A percentile compares a stretch with the other conserved stretches of the same genome.
phyloP scores from a whole-genome alignment of 805 yeast genomes.

The Pichia nakasei region DNA sequence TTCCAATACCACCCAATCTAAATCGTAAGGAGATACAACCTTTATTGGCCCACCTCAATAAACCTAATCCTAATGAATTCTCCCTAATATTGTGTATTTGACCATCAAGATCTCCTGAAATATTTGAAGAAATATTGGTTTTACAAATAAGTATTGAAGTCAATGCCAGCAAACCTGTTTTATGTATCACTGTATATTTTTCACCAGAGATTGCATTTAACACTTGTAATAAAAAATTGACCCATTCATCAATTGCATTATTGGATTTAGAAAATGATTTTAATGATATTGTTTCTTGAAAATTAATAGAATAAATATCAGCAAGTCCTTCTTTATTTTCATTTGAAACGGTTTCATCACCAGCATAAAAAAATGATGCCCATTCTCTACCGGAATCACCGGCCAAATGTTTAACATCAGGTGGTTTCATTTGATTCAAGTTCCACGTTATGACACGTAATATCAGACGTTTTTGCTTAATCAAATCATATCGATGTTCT shows the following conservation, averaged over 20 bases:
- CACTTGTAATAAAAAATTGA: slow-evolving; percentile 15
- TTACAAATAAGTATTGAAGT: slow-evolving; percentile 37
- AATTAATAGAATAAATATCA: slow-evolving; percentile 34
- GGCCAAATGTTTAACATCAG: slow-evolving; percentile 3
- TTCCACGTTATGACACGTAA: slow-evolving; percentile 33
- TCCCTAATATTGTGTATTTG: slow-evolving; percentile 34
- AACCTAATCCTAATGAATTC: slow-evolving; percentile 47
- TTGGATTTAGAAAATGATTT: slow-evolving; percentile 33
- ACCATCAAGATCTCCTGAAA: slow-evolving; percentile 14
- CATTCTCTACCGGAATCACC: slow-evolving; percentile 8
- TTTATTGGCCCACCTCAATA: slow-evolving; percentile 54
- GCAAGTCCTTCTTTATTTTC: slow-evolving; percentile 7
- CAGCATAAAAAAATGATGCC: slow-evolving; percentile 9
- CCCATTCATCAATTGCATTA: slow-evolving; percentile 28
- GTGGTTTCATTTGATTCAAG: slow-evolving; percentile 21
- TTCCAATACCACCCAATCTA: slow-evolving; percentile 29
- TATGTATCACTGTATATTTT: slow-evolving; percentile 29
- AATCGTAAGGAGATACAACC: slow-evolving; percentile 46
- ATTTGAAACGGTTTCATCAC: slow-evolving; percentile 1
- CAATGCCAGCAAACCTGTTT: slow-evolving; percentile 44
- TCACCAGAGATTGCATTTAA: slow-evolving; percentile 15
- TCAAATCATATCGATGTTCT: slow-evolving; percentile 4
- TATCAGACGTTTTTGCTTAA: slow-evolving; percentile 1
- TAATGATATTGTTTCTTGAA: slow-evolving; percentile 45
- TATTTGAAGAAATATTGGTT: slow-evolving; percentile 11